Conservation (phyloP, 192 early-diverging fungal species). For the Kickxella alabastrina region DNA sequence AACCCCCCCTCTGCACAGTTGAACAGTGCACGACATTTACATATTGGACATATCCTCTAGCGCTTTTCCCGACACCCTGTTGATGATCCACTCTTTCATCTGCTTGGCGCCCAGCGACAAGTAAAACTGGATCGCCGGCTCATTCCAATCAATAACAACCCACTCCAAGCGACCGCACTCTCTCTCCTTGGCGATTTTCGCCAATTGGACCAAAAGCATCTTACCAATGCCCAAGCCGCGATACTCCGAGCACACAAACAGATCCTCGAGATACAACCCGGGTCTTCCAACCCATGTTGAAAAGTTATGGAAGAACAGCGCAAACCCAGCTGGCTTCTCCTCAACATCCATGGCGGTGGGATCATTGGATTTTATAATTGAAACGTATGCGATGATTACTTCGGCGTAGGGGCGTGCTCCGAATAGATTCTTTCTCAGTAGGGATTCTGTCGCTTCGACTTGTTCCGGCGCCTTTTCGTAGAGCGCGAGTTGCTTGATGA, state of each 20-base stretch:
- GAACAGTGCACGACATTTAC: constrained; percentile 5
- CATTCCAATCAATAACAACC: constrained; percentile 83
- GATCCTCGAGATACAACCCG: constrained; percentile 83
- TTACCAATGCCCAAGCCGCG: constrained; percentile 69
- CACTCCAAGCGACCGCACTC: constrained; percentile 79
- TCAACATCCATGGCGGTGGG: constrained; percentile 11
- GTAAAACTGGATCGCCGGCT: constrained; percentile 76
- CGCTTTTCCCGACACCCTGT: constrained; percentile 61
- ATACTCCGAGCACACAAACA: constrained; percentile 64
- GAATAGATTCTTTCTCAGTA: constrained; percentile 62
- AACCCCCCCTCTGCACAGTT: too few relatives aligned
- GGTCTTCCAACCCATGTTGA: constrained; percentile 68
- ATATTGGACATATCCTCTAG: constrained; percentile 54
- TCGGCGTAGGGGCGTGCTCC: constrained; percentile 61
- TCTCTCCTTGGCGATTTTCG: constrained; percentile 57
- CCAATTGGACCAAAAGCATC: constrained; percentile 63
- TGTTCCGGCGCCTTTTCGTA: constrained; percentile 73
- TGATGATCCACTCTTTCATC: constrained; percentile 73
- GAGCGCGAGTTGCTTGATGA: constrained; percentile 70
- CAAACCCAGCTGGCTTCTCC: constrained; percentile 66
- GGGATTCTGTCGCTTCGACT: constrained; percentile 66
- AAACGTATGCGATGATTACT: constrained; percentile 62
- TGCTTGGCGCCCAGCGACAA: constrained; percentile 62
- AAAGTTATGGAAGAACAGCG: constrained; percentile 84
- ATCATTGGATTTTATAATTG: too few relatives aligned